Evolutionary conservation across 1,284 basidiomycete species (phyloP), one percentile per base, ranked within the genome.

Genomic region (Cutaneotrichosporon arboriforme): DNA sequence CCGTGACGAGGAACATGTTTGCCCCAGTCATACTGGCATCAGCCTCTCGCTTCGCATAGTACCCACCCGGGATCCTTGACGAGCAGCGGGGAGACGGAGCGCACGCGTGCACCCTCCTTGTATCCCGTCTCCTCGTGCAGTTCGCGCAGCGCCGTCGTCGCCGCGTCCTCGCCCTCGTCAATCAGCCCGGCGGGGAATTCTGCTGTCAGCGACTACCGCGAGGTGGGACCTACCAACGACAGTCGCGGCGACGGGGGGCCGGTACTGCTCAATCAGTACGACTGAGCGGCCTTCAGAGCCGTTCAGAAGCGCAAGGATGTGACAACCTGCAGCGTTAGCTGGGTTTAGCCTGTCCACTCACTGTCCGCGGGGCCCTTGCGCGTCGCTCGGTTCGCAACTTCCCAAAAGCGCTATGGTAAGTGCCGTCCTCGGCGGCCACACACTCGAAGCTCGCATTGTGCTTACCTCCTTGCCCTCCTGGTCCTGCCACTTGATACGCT

Each of bases 121-220:
- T 86, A 93, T 2, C 91, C 91, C 0, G 90, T 94, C 74, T 96
- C 92, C 75, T 97, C 92, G 63, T 85, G 79, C 8, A 97, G 80
- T 68, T 97, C 92, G 34, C 91, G 82, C 34, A 90, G 78, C 1
- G 89, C 91, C 1, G 89, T 64, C 1, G 63, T 61, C 2, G 86
- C 86, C 0, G 87, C 79, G 1, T 83, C 83, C 76, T 97, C 86
- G 1, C 82, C 83, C 55, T 84, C 83, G 67, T 93, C 88, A 55
- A 97, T 83, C 21, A 97, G 76, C 34, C 90, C 89, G 51, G 90
- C 90, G 7, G 90, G 90, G 34, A 93, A 78, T 70, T 94, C 90
- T 87, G 71, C 56, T 35, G 34, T 44, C 49, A 38, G 49, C 20
- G 8, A 14, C 18, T 23, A 2, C 18, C 15, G 15, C 4, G 20